phyloP scores from a whole-genome alignment of 208 protist genomes.

The Acanthamoeba rhysodes region DNA sequence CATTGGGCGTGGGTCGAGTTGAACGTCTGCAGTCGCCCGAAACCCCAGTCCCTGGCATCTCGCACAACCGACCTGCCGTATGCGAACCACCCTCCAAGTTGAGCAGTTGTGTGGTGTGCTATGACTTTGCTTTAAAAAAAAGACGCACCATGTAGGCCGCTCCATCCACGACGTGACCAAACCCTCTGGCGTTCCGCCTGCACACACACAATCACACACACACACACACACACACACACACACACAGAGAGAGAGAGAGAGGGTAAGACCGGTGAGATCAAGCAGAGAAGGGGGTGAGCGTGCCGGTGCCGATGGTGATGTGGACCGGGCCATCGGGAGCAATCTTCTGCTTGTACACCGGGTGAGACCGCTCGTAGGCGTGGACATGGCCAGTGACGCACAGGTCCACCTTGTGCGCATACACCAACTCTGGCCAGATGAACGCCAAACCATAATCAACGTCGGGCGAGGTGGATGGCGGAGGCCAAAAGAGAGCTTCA shows the following conservation, averaged over 20 bases:
- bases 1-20: background rate
- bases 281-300: background rate
- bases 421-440: background rate
- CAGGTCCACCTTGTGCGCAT: slow-evolving; percentile 21
- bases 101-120: background rate
- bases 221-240: background rate
- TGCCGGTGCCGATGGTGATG: slow-evolving; percentile 51
- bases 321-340: slow-evolving; percentile 42
- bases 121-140: background rate
- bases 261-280: background rate
- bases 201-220: background rate
- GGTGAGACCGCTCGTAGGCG: background rate
- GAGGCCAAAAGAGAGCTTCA: too few relatives aligned
- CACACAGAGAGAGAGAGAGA: too few relatives aligned
- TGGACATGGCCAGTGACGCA: background rate
- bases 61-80: background rate
- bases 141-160: background rate
- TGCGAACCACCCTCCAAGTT: background rate
- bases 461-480: background rate
- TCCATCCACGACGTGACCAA: background rate
- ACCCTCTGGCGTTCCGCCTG: background rate
- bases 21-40: background rate
- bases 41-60: slow-evolving; percentile 2
- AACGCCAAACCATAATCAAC: background rate
- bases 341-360: background rate